A percentile compares a stretch with the other conserved stretches of the same genome.
phyloP scores from a whole-genome alignment of 306 rosid species.

The Quercus cerris region DNA sequence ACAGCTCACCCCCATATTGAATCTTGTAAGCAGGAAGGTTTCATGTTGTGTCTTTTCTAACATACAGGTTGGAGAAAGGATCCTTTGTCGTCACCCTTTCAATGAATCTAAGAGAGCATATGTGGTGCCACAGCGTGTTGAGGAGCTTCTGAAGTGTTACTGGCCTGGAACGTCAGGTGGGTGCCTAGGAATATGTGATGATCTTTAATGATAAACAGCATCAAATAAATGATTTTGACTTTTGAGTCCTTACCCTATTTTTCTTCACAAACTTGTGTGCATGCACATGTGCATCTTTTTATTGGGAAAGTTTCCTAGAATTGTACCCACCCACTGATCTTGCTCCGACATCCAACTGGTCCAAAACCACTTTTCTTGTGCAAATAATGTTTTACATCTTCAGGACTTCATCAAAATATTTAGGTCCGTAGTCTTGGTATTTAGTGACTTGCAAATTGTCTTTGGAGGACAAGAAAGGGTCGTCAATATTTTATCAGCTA shows the following conservation, averaged over 20 bases:
- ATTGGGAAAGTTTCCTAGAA: neutral
- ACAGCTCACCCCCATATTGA: conserved; percentile 8
- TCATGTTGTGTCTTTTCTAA: conserved; percentile 8
- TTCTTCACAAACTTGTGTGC: neutral
- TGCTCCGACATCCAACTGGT: neutral
- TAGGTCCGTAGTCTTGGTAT: neutral
- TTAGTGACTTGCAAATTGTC: neutral
- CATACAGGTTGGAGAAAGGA: conserved; percentile 85
- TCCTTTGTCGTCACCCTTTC: conserved; percentile 94
- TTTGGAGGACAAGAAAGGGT: conserved; percentile 1
- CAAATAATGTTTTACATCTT: neutral
- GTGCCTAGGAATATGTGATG: conserved; percentile 8
- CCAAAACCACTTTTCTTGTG: neutral
- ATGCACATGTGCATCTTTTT: neutral
- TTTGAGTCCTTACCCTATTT: neutral
- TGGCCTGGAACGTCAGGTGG: conserved; percentile 85
- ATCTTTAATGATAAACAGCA: neutral
- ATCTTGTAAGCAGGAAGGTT: conserved; percentile 2
- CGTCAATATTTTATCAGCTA: conserved; percentile 4
- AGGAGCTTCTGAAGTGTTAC: conserved; percentile 89
- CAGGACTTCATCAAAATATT: too few species aligned
- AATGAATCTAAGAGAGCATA: conserved; percentile 98
- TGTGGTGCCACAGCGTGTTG: conserved; percentile 92
- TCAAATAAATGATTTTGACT: neutral
- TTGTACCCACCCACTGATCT: neutral